phyloP scores from a whole-genome alignment of 495 filamentous ascomycete genomes.

The Xylaria scruposa region DNA sequence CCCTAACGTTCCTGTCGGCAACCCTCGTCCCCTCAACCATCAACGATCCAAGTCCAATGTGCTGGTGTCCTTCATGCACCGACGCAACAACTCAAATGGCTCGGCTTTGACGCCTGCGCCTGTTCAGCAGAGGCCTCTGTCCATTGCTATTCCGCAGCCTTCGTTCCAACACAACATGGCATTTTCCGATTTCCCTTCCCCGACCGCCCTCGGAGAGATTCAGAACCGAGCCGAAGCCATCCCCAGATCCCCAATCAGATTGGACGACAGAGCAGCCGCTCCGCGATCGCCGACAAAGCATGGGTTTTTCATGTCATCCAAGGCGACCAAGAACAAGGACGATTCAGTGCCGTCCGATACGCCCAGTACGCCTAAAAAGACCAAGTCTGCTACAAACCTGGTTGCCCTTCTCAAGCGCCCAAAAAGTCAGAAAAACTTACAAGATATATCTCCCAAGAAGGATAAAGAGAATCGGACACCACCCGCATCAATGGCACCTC shows the following conservation, averaged over 20 bases:
- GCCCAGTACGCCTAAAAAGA: slow-evolving; percentile 79
- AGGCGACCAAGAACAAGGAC: slow-evolving; percentile 47
- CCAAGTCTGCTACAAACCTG: slow-evolving; percentile 82
- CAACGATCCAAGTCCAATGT: slow-evolving; percentile 64
- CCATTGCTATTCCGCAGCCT: slow-evolving; percentile 36
- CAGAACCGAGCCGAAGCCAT: slow-evolving; percentile 54
- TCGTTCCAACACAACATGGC: slow-evolving; percentile 36
- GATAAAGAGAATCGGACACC: slow-evolving; percentile 82
- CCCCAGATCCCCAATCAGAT: slow-evolving; percentile 48
- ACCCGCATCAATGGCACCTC: slow-evolving; percentile 50
- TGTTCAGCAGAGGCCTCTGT: slow-evolving; percentile 29
- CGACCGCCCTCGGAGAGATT: slow-evolving; percentile 56
- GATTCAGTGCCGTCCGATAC: slow-evolving; percentile 54
- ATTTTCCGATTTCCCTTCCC: slow-evolving; percentile 37
- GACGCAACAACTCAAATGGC: slow-evolving; percentile 57
- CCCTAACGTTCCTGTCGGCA: slow-evolving; percentile 31
- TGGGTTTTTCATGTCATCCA: slow-evolving; percentile 63
- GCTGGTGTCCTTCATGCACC: slow-evolving; percentile 63
- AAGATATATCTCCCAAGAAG: slow-evolving; percentile 53
- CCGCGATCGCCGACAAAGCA: slow-evolving; percentile 64
- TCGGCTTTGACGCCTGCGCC: slow-evolving; percentile 46
- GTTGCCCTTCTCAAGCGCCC: slow-evolving; percentile 67
- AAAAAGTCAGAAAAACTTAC: slow-evolving; percentile 64
- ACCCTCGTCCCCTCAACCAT: slow-evolving; percentile 37
- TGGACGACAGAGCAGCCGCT: slow-evolving; percentile 37